Evolutionary conservation across 2,329 filamentous ascomycete species (phyloP).

Genomic region (Xylariaceae sp.): DNA sequence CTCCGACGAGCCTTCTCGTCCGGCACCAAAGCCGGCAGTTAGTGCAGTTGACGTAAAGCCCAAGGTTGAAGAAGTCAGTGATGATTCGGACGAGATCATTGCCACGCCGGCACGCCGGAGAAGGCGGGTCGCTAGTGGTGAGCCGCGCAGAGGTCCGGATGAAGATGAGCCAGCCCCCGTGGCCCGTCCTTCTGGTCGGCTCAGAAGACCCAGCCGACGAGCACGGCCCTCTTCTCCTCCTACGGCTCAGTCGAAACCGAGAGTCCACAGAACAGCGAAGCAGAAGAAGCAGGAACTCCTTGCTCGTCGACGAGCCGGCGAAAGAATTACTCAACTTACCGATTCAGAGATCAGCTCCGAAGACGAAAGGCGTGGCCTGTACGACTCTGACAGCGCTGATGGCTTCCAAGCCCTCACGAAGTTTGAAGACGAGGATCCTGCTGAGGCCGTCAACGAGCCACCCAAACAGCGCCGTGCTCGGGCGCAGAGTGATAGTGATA

Average conservation of each 20-base stretch:
- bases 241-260: background rate
- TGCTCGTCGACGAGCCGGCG: conserved; percentile 20
- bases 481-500: conserved; percentile 22
- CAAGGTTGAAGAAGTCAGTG: background rate
- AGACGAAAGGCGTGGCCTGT: conserved; percentile 40
- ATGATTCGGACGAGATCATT: conserved; percentile 23
- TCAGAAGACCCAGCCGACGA: conserved; percentile 4
- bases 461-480: conserved; percentile 19
- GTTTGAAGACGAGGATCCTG: conserved; percentile 34
- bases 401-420: conserved; percentile 29
- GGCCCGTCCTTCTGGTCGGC: conserved; percentile 10
- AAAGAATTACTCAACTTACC: conserved; percentile 17
- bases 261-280: conserved; percentile 20
- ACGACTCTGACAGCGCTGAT: conserved; percentile 32
- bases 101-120: conserved; percentile 28
- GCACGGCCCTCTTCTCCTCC: background rate
- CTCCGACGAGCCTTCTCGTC: conserved; percentile 23
- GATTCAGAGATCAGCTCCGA: conserved; percentile 36
- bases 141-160: too few species aligned
- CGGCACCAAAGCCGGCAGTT: conserved; percentile 10
- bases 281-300: conserved; percentile 23
- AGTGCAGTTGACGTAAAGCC: background rate
- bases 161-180: background rate
- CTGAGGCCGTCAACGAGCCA: conserved; percentile 7
- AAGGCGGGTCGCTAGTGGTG: conserved; percentile 2